Base-by-base conservation (phyloP, 2,329 filamentous ascomycete genomes). In the Aspergillus latus region DNA sequence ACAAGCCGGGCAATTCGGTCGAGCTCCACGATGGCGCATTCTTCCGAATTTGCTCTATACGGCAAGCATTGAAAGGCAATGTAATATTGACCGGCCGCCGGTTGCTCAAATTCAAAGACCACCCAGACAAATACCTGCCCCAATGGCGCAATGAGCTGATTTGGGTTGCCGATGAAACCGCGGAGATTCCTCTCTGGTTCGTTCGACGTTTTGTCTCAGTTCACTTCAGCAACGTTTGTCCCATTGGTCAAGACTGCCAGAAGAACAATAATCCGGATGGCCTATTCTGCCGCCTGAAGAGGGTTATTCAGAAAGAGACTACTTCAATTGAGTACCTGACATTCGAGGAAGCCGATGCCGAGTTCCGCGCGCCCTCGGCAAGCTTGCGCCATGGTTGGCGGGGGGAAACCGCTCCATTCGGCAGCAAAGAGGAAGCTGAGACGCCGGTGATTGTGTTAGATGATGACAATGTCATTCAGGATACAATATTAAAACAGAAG, bases 211-310 rank as follows among this genome's bases (percentile, higher is more conserved):
- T 76, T 5, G 72, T 83, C 0, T 66, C 66, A 0, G 68, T 89
- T 0, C 65, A 76, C 0, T 69, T 80, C 2, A 89, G 86, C 0
- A 90, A 89, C 56, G 67, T 76, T 0, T 62, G 68, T 0, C 54
- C 43, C 54, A 56, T 65, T 10, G 45, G 62, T 36, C 15, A 49
- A 66, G 0, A 72, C 74, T 47, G 66, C 71, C 0, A 72, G 61
- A 62, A 1, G 21, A 64, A 0, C 61, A 66, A 1, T 56, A 68
- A 62, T 67, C 9, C 56, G 67, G 1, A 62, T 0, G 65, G 69
- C 1, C 52, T 76, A 0, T 72, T 62, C 34, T 75, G 71, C 45
- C 68, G 74, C 0, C 43, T 72, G 11, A 75, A 71, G 44, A 13
- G 13, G 34, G 11, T 11, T 13, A 9, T 37, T 13, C 34, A 37